Evolutionary conservation across 1,284 basidiomycete genomes (phyloP), one percentile per base, ranked within the genome.

Genomic region (Puccinia hordei): DNA sequence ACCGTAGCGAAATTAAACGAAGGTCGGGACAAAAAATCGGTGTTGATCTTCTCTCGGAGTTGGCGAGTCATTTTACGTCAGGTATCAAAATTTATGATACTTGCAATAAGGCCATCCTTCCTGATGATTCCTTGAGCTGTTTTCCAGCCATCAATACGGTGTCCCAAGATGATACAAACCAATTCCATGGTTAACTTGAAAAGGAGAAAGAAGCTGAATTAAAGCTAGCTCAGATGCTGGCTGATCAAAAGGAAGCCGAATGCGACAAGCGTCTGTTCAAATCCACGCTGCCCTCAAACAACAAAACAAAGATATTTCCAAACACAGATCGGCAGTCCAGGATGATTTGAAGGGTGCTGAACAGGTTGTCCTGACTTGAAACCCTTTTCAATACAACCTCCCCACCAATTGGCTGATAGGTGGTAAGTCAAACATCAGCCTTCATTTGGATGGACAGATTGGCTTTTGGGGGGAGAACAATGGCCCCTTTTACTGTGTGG

Each of bases 101-200:
- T 90, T 78, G 92, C 91, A 85, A 99, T 99, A 87, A 99, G 99
- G 87, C 98, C 95, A 83, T 99, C 98, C 55, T 94, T 90, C 82
- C 97, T 93, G 83, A 99, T 95, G 86, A 98, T 93, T 84, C 92
- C 92, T 86, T 98, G 96, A 1, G 99, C 95, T 0, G 94, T 91
- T 84, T 94, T 92, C 98, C 97, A 99, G 85, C 91, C 92, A 83
- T 99, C 95, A 84, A 97, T 93, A 87, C 95, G 94, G 87, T 98
- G 93, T 13, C 97, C 97, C n/a, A 99, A 90, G 46, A 98, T 89
- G 22, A 94, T 96, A 86, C 97, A 99, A 49, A 98, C 96, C 0
- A 95, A 98, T 85, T 99, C 97, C 96, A 99, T 99, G 19, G 97
- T 93, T 73, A 96, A 87, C 87, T 99, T 99, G 85, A 99, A 38